Evolutionary conservation across 768 basidiomycete genomes (phyloP).

Genomic region (Austroboletus festivus): DNA sequence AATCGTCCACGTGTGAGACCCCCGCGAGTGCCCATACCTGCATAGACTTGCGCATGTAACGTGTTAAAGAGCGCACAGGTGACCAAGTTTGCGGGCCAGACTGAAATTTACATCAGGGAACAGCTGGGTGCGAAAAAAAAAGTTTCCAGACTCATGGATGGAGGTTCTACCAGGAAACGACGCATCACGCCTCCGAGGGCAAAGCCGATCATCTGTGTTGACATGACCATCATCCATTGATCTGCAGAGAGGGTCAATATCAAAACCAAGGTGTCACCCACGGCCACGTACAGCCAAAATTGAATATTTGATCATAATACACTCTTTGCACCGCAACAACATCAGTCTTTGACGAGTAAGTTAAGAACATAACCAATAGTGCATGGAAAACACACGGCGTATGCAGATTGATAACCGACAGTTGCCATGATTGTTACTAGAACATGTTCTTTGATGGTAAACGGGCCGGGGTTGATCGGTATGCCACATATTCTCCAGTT

Average conservation of each 20-base stretch:
- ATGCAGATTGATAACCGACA: conserved; percentile 33
- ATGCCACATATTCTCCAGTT: conserved; percentile 51
- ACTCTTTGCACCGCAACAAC: conserved; percentile 71
- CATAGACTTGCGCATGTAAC: conserved; percentile 55
- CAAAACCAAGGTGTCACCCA: not conserved
- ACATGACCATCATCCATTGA: conserved; percentile 63
- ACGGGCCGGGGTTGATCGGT: conserved; percentile 71
- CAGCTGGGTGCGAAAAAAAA: not conserved
- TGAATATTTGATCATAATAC: conserved; percentile 58
- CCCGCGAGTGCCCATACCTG: conserved; percentile 42
- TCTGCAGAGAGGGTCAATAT: conserved; percentile 28
- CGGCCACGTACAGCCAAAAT: conserved; percentile 41
- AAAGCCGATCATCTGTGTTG: conserved; percentile 69
- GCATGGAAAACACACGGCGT: conserved; percentile 12
- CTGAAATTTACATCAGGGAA: conserved; percentile 37
- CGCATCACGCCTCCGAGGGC: conserved; percentile 58
- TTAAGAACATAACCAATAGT: not conserved
- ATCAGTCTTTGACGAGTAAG: conserved; percentile 45
- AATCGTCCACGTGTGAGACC: conserved; percentile 53
- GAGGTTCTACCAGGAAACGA: conserved; percentile 62
- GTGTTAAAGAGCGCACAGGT: conserved; percentile 75
- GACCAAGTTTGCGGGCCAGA: conserved; percentile 73
- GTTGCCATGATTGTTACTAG: conserved; percentile 72
- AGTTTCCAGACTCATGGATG: conserved; percentile 54
- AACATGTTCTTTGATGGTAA: conserved; percentile 72